Evolutionary conservation across 1,139 yeast genomes (phyloP).

Genomic region (Zygosaccharomyces sapae): DNA sequence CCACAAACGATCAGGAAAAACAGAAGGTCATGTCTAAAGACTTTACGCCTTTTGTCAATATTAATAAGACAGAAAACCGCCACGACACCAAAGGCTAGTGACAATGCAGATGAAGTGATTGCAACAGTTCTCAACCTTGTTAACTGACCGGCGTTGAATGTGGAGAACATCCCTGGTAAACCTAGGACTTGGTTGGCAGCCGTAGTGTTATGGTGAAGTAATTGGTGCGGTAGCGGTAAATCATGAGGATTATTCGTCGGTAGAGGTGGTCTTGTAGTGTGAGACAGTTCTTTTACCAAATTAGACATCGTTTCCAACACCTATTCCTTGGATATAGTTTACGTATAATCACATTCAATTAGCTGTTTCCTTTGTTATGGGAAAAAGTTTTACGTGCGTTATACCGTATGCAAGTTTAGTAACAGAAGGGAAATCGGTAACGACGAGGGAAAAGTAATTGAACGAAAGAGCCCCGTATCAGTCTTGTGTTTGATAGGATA

Average conservation of each 20-base stretch:
- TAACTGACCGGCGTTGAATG: slow-evolving; percentile 22
- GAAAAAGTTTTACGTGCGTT: neutral
- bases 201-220: slow-evolving; percentile 29
- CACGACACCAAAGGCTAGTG: slow-evolving; percentile 51
- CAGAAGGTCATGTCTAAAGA: slow-evolving; percentile 71
- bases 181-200: slow-evolving; percentile 33
- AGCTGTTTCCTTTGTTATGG: neutral
- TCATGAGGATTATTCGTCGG: slow-evolving; percentile 4
- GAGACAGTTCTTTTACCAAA: slow-evolving; percentile 1
- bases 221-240: slow-evolving; percentile 11
- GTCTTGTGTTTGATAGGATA: too few relatives aligned
- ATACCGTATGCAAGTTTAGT: neutral
- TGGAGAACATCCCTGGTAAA: slow-evolving; percentile 35
- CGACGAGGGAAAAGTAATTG: neutral
- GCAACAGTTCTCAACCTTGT: slow-evolving; percentile 47
- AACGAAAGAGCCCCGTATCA: neutral
- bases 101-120: slow-evolving; percentile 53
- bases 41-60: slow-evolving; percentile 57
- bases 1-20: slow-evolving; percentile 65
- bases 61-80: slow-evolving; percentile 55
- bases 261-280: neutral
- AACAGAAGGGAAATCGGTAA: neutral
- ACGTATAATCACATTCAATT: slow-evolving; percentile 1
- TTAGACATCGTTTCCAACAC: slow-evolving; percentile 1
- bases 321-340: neutral